phyloP scores from a whole-genome alignment of 495 filamentous ascomycete genomes.

The Sporormia fimetaria region DNA sequence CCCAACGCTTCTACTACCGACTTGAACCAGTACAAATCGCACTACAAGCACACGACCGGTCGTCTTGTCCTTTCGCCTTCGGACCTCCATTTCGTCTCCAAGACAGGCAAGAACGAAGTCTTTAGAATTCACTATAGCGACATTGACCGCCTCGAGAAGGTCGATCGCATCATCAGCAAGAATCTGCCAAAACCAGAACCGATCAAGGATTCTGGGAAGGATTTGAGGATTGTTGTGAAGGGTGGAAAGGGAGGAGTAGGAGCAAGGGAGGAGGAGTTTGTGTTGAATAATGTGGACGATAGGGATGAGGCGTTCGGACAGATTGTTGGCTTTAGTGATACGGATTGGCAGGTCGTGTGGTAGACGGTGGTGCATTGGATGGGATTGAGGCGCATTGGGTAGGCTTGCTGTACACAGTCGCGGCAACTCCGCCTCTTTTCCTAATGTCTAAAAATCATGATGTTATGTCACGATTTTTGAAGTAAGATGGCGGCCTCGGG shows the following conservation, averaged over 20 bases:
- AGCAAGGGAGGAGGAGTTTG: neutral
- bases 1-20: neutral
- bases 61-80: neutral
- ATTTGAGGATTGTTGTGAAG: constrained; percentile 5
- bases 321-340: constrained; percentile 13
- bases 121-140: constrained; percentile 4
- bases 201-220: constrained; percentile 8
- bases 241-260: no score
- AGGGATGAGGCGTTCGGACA: constrained; percentile 13
- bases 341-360: constrained; percentile 16
- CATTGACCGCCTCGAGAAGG: constrained; percentile 9
- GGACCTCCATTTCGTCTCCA: constrained; percentile 3
- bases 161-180: constrained; percentile 3
- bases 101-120: neutral
- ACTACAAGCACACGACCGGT: constrained; percentile 1
- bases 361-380: no score
- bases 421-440: no score
- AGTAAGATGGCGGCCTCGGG: no score
- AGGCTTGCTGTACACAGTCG: no score
- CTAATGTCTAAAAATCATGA: no score
- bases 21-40: constrained; percentile 3
- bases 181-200: constrained; percentile 6
- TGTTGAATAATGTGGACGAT: constrained; percentile 3
- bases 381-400: no score
- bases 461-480: no score